A percentile compares a stretch with the other conserved stretches of the same genome.
These are phyloP conservation scores for Zasmidium citrigriseum DNA, from an alignment of 2,329 filamentous ascomycete genomes.

Conservation along the genomic window DNA sequence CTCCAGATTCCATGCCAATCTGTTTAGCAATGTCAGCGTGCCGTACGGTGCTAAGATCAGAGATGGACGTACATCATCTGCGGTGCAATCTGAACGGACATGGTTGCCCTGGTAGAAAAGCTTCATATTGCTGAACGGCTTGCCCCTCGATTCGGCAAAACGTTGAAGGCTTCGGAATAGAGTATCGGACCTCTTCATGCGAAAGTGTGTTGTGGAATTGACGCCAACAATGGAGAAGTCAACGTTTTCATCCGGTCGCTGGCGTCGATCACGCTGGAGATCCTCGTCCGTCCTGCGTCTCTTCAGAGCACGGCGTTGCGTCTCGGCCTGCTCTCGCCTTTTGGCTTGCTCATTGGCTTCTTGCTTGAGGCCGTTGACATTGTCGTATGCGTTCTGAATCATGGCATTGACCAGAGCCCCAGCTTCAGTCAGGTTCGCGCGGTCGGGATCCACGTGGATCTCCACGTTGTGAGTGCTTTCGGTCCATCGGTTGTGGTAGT, in stretches of 20 bases:
- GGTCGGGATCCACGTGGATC: too few relatives aligned
- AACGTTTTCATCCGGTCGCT: background rate
- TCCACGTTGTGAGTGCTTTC: too few relatives aligned
- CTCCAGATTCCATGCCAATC: too few relatives aligned
- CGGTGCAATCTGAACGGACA: background rate
- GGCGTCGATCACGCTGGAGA: background rate
- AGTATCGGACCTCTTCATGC: background rate
- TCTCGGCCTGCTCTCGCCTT: background rate
- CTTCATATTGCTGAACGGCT: background rate
- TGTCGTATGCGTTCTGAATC: background rate
- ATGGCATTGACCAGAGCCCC: too few relatives aligned
- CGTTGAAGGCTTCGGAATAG: background rate
- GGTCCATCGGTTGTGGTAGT: too few relatives aligned
- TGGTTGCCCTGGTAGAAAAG: background rate
- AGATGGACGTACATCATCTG: background rate
- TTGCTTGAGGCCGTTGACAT: background rate
- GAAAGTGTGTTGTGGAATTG: background rate
- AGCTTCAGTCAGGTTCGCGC: too few relatives aligned
- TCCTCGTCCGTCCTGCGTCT: background rate
- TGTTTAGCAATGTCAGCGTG: background rate
- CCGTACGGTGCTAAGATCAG: background rate
- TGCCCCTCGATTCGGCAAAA: background rate
- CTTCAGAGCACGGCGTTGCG: background rate
- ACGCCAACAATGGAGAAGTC: background rate
- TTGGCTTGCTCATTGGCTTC: too few relatives aligned